Percentiles rank a stretch among this genome's conserved stretches.
phyloP scores from a whole-genome alignment of 73 alveolate species.

The Durusdinium trenchii region DNA sequence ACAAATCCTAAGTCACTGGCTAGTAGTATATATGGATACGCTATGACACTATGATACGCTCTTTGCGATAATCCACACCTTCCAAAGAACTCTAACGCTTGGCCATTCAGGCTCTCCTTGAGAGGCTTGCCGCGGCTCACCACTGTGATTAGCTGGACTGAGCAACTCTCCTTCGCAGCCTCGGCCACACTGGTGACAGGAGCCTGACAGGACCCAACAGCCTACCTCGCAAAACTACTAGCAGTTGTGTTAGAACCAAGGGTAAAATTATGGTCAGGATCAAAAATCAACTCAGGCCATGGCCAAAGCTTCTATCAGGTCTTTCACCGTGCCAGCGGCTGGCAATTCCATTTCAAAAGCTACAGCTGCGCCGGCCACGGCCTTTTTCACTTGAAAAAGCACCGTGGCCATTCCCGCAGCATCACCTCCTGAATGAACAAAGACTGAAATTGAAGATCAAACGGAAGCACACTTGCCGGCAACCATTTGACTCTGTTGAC shows the following conservation, averaged over 20 bases:
- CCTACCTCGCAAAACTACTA: neutral
- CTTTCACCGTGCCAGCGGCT: neutral
- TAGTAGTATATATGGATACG: no score
- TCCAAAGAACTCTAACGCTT: no score
- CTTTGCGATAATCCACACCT: no score
- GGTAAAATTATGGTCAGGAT: neutral
- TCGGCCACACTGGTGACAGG: neutral
- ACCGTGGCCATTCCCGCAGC: neutral
- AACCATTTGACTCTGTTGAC: neutral
- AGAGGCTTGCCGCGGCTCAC: constrained; percentile 95
- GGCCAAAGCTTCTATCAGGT: constrained; percentile 5
- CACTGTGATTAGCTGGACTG: constrained; percentile 61
- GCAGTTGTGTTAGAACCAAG: neutral
- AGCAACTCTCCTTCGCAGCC: constrained; percentile 63
- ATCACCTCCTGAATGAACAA: constrained; percentile 19
- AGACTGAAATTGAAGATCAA: neutral
- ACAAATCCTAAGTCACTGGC: no score
- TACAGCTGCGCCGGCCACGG: constrained; percentile 90
- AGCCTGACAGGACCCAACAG: neutral
- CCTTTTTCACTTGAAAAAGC: constrained; percentile 48
- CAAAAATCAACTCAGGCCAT: neutral
- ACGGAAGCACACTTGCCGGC: neutral
- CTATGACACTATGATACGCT: no score
- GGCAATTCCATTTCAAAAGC: constrained; percentile 69
- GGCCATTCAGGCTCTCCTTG: constrained; percentile 12